Base-by-base conservation (phyloP, 768 basidiomycete genomes). In the Polyporus arcularius region DNA sequence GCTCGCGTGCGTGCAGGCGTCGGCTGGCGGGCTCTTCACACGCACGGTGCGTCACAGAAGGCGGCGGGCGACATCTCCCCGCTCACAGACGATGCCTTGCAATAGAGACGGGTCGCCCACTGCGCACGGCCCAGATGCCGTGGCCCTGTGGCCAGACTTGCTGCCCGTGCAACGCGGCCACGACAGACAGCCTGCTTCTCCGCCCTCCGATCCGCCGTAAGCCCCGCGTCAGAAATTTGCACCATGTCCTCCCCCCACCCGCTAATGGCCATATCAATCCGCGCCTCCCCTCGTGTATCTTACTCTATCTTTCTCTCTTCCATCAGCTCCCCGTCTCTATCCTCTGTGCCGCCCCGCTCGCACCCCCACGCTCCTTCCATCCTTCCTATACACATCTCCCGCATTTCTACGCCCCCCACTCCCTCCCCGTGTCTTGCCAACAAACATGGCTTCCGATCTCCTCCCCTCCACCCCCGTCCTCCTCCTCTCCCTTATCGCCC, bases 401-500 rank as follows among this genome's bases (percentile, higher is more conserved):
- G 7, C 35, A 35, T 35, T 11, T 35, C 35, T 35, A 35, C 35
- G 6, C 35, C 35, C 11, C 35, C 35, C 35, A 35, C 35, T 35
- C 42, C 43, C 15, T 32, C 43, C 55, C 21, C 48, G 26, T 30
- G 47, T 42, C 53, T 15, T 53, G 31, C 31, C 42, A 9, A 28
- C 49, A 28, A 57, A 45, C 58, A 63, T 60, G 58, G 39, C 62
- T 43, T 9, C 38, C 55, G 4, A 26, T 26, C 21, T 14, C 46
- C 26, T 60, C 26, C 55, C 57, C 26, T 53, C 49, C 42, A 40
- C 55, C 21, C 46, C 57, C 57, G 40, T 40, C 39, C 35, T 60
- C 57, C 49, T 59, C 60, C 56, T 66, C 39, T 55, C 65, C 51
- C 28, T 59, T 49, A 41, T 51, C 47, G 48, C 61, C 50, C 51